A percentile compares a stretch with the other conserved stretches of the same genome.
Evolutionary conservation across 2,329 filamentous ascomycete species (phyloP).

Genomic region (Fusarium austroafricanum): DNA sequence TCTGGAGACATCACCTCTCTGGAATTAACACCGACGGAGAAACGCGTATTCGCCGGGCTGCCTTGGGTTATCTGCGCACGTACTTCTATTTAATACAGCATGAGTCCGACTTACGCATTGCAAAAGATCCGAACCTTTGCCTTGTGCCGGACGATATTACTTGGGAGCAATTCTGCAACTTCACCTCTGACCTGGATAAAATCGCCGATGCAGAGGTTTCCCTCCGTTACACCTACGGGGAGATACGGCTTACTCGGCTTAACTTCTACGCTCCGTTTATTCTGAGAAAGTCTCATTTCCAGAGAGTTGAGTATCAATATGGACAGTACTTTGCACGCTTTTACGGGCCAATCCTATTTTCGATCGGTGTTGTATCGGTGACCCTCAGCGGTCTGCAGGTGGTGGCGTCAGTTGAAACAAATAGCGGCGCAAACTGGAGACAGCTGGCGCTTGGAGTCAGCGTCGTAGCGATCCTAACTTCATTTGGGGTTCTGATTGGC

Average conservation of each 20-base stretch:
- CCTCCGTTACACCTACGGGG: background rate
- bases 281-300: background rate
- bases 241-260: background rate
- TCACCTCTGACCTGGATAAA: background rate
- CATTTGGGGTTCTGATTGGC: background rate
- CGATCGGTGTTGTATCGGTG: background rate
- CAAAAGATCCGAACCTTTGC: background rate
- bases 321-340: background rate
- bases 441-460: background rate
- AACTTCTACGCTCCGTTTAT: conserved; percentile 1
- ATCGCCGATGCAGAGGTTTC: background rate
- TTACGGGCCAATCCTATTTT: background rate
- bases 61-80: conserved; percentile 1
- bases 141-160: background rate
- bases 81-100: background rate
- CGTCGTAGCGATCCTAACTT: background rate
- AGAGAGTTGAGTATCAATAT: background rate
- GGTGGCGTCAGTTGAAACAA: background rate
- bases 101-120: conserved; percentile 10
- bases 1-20: background rate
- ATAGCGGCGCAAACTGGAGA: background rate
- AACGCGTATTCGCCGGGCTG: background rate
- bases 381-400: background rate
- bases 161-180: background rate
- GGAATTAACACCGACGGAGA: background rate